Evolutionary conservation across 371 early-diverging fungal species (phyloP).

Genomic region (Mucor racemosus): DNA sequence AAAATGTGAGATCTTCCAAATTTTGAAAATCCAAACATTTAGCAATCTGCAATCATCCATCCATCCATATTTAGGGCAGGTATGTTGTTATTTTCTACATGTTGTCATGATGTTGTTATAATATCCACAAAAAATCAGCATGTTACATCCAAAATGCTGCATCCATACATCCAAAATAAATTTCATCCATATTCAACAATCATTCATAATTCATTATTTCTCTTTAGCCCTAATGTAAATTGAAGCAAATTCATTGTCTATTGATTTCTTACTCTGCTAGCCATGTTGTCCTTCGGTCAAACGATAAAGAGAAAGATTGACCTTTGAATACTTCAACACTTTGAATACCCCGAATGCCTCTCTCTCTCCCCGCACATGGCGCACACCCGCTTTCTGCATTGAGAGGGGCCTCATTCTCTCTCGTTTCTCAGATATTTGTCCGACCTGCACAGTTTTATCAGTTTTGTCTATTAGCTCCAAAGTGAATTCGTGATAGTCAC

Average conservation of each 20-base stretch:
- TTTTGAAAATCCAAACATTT: not conserved
- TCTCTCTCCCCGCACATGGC: constrained; percentile 3
- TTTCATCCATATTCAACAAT: not conserved
- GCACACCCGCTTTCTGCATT: not conserved
- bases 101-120: not conserved
- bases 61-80: constrained; percentile 7
- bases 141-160: not conserved
- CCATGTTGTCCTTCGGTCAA: constrained; percentile 32
- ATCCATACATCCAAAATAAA: not conserved
- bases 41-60: not conserved
- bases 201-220: not conserved
- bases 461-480: no score
- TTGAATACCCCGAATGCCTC: constrained; percentile 11
- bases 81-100: not conserved
- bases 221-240: not conserved
- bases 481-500: no score
- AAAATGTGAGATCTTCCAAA: not conserved
- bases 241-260: not conserved
- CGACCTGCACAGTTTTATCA: not conserved
- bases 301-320: constrained; percentile 26
- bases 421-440: not conserved
- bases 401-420: not conserved
- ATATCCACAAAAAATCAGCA: not conserved
- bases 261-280: constrained; percentile 25
- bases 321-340: constrained; percentile 6